These are phyloP conservation scores for Pisolithus albus DNA, from an alignment of 768 basidiomycete genomes.

Conservation along the genomic window DNA sequence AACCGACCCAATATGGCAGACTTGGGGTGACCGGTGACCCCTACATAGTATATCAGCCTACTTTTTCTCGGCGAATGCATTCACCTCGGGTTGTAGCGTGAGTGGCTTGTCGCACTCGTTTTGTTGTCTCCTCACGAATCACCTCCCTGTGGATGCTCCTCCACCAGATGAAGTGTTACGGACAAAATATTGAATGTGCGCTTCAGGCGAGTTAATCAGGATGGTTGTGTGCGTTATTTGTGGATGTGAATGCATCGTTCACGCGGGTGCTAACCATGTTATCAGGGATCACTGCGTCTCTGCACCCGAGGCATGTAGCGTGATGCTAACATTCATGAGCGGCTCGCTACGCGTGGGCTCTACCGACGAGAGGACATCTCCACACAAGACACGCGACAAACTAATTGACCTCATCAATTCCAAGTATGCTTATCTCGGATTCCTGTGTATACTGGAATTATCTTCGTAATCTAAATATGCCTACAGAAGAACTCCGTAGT, in stretches of 20 bases:
- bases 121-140: conserved; percentile 60
- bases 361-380: conserved; percentile 43
- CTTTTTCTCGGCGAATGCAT: not conserved
- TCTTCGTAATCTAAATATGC: too few species aligned
- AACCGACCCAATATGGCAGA: conserved; percentile 67
- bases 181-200: too few species aligned
- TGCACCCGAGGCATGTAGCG: conserved; percentile 60
- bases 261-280: not conserved
- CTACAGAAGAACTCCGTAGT: too few species aligned
- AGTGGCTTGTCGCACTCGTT: conserved; percentile 79
- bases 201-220: conserved; percentile 17
- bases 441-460: too few species aligned
- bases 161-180: too few species aligned
- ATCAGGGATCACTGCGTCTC: conserved; percentile 61
- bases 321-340: conserved; percentile 57
- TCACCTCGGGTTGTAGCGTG: conserved; percentile 38
- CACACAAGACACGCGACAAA: conserved; percentile 64
- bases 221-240: conserved; percentile 42
- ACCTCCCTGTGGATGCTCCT: conserved; percentile 3
- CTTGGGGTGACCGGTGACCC: conserved; percentile 71
- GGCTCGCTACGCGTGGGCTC: conserved; percentile 73
- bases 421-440: conserved; percentile 36
- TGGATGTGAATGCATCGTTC: not conserved
- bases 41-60: conserved; percentile 53
- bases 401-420: conserved; percentile 64